phyloP scores from a whole-genome alignment of 345 rosid species.

The Cardiospermum halicacabum region DNA sequence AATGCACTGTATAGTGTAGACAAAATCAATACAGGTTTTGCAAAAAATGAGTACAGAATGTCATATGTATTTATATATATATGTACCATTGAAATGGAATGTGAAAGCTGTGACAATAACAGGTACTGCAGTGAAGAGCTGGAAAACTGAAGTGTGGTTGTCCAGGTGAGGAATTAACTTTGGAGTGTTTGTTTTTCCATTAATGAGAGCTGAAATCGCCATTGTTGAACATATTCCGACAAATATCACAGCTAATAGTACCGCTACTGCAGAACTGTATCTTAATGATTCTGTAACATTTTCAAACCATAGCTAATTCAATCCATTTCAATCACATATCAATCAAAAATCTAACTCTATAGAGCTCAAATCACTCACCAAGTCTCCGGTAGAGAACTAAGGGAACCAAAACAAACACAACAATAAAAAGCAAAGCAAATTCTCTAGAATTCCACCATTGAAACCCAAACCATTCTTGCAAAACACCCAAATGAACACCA shows the following conservation, averaged over 20 bases:
- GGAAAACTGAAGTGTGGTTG: slow-evolving; percentile 45
- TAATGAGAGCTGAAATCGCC: slow-evolving; percentile 53
- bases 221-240: slow-evolving; percentile 60
- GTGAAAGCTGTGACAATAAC: slow-evolving; percentile 91
- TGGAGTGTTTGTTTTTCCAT: slow-evolving; percentile 61
- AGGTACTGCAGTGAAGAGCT: slow-evolving; percentile 85
- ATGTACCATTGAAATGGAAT: slow-evolving; percentile 86
- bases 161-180: slow-evolving; percentile 57
- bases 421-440: slow-evolving; percentile 48
- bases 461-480: slow-evolving; percentile 86
- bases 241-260: slow-evolving; percentile 67
- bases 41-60: not conserved
- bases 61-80: not conserved
- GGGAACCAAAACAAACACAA: slow-evolving; percentile 60
- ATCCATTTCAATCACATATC: too few relatives aligned
- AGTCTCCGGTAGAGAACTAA: slow-evolving; percentile 53
- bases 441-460: slow-evolving; percentile 86
- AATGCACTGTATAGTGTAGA: slow-evolving; percentile 56
- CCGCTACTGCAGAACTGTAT: slow-evolving; percentile 58
- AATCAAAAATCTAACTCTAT: too few relatives aligned
- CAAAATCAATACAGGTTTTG: not conserved
- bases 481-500: slow-evolving; percentile 57
- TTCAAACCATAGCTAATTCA: not conserved
- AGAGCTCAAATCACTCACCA: slow-evolving; percentile 33
- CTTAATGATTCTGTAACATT: slow-evolving; percentile 60